Base-by-base conservation (phyloP, 108 stramenopile species). In the Nitzschia putrida region DNA sequence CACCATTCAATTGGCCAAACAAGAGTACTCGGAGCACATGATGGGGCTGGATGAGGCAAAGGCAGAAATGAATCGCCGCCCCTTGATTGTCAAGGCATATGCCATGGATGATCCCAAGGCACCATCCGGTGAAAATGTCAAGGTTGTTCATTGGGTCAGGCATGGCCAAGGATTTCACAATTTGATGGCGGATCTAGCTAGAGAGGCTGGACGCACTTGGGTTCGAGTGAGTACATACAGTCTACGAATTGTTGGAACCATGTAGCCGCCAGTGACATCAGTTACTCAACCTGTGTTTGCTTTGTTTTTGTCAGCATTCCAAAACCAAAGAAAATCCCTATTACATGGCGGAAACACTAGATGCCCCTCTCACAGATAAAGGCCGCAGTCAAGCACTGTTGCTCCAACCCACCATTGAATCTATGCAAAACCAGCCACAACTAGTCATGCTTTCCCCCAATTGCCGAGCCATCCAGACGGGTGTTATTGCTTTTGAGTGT, bases 291-390 rank as follows among this genome's bases (percentile, higher is more conserved):
- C 16, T 77, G 60, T 10, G 74, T 76, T 47, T 50, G 44, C 26
- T 24, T 24, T 6, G 5, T 42, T 34, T 25, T 23, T 22, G n/a
- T n/a, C 66, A 79, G 55, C 80, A 66, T 56, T 50, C 70, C 7
- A 61, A 80, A 18, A 68, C 80, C 34, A 39, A 53, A 24, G 74
- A 77, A 7, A 93, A 93, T 61, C 92, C 89, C 14, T 82, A 90
- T 47, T 56, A 79, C 23, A 68, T 80, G 76, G 81, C 87, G 0
- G 76, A 85, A 41, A 75, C 88, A 20, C 44, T 85, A 21, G 92
- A 93, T 73, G 87, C 92, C 20, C 88, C 88, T 29, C 63, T 93
- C 20, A 93, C 92, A 38, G 64, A 83, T 39, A 93, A 90, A 66
- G 91, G 92, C 25, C 79, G 85, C 5, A 56, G 78, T 49, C 87